Conservation (phyloP, 345 rosid species). For the Alliaria petiolata region DNA sequence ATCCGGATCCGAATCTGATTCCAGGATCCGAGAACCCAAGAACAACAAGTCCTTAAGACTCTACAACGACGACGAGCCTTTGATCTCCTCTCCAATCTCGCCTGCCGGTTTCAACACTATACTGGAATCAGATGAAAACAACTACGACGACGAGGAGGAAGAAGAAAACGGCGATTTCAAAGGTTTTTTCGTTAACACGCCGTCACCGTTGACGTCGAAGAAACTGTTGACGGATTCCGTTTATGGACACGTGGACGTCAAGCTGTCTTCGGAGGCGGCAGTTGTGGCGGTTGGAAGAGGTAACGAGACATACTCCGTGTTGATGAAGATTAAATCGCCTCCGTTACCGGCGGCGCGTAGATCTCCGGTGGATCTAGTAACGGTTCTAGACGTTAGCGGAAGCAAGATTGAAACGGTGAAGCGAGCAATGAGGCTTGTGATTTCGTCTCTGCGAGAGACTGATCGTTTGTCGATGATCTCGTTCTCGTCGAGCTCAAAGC, state of each 20-base stretch:
- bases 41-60: slow-evolving; percentile 42
- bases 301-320: slow-evolving; percentile 49
- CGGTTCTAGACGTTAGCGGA: slow-evolving; percentile 71
- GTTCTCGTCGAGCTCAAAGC: slow-evolving; percentile 65
- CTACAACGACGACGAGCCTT: slow-evolving; percentile 82
- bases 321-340: slow-evolving; percentile 62
- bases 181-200: slow-evolving; percentile 51
- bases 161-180: slow-evolving; percentile 41
- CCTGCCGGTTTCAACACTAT: slow-evolving; percentile 63
- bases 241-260: slow-evolving; percentile 40
- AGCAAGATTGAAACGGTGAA: slow-evolving; percentile 52
- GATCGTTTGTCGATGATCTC: slow-evolving; percentile 86
- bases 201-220: slow-evolving; percentile 22
- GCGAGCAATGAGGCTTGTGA: slow-evolving; percentile 52
- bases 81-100: slow-evolving; percentile 57
- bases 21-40: slow-evolving; percentile 21
- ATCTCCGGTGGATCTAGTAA: slow-evolving; percentile 67
- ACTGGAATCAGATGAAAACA: slow-evolving; percentile 73
- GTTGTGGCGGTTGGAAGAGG: slow-evolving; percentile 55
- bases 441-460: slow-evolving; percentile 52
- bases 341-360: slow-evolving; percentile 34
- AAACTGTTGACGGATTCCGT: background rate
- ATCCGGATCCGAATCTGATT: slow-evolving; percentile 22
- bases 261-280: slow-evolving; percentile 65
- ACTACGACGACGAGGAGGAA: slow-evolving; percentile 27